Evolutionary conservation across 352 stramenopile genomes (phyloP), one percentile per base, ranked within the genome.

Genomic region (Globisporangium cystogenes): DNA sequence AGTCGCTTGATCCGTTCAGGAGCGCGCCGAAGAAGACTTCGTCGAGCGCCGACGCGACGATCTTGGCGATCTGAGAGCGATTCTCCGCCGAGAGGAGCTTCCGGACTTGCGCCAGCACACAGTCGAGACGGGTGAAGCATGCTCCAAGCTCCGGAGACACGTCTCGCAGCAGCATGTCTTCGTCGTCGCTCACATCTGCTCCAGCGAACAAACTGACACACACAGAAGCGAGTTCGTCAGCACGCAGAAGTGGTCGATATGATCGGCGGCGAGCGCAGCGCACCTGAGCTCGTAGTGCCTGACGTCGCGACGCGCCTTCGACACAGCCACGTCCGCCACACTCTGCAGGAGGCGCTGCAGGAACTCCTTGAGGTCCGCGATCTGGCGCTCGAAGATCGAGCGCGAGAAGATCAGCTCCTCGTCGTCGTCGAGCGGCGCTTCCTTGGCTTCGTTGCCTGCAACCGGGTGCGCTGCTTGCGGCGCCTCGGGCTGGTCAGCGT

Each of bases 351-450:
- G 41, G 7, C 56, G 59, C 23, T 56, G 55, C 3, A 60, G 59
- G 3, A 86, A 54, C 1, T 53, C 48, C 41, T 68, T 78, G 27
- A 84, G 69, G 21, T 86, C 67, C 1, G 42, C 47, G 45, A 85
- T 68, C 48, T 85, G 74, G 10, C 64, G 65, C 59, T 91, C 80
- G 57, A 87, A 91, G 41, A 86, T 84, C n/a, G 76, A 82, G 56
- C 80, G 72, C 41, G 70, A 77, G 55, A 90, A 87, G 5, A 90
- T 51, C 49, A 82, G 49, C 33, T 87, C 72, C 23, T 71, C 59
- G 53, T 84, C 77, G n/a, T 77, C 62, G 42, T 42, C 54, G 27
- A 31, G 6, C 6, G 27, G 27, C 6, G 8, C 27, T 7, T 4
- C 27, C 4, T 31, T 31, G 4, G 8, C 27, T 31, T 7, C 27